phyloP scores from a whole-genome alignment of 805 yeast genomes.

The Candida parachauliodes region DNA sequence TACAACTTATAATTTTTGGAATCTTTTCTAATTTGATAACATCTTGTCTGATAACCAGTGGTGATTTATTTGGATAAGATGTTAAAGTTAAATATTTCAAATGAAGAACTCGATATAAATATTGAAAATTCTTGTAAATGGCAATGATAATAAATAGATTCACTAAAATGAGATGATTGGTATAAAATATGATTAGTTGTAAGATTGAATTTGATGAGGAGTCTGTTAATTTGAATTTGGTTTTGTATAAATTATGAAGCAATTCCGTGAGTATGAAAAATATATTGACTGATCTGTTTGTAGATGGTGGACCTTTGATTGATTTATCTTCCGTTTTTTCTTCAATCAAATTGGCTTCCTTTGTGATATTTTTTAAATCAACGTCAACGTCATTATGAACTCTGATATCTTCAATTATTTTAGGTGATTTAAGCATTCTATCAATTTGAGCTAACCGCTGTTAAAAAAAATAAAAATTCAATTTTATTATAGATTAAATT shows the following conservation, averaged over 20 bases:
- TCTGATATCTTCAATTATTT: conserved; percentile 9
- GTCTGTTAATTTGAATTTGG: not conserved
- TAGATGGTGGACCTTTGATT: conserved; percentile 6
- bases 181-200: conserved; percentile 9
- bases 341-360: conserved; percentile 5
- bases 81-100: conserved; percentile 59
- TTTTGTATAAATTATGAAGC: conserved; percentile 4
- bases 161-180: conserved; percentile 50
- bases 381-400: conserved; percentile 6
- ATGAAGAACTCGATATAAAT: conserved; percentile 46
- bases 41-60: conserved; percentile 83
- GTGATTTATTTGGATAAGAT: conserved; percentile 68
- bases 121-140: conserved; percentile 50
- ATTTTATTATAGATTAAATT: no score
- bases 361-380: conserved; percentile 7
- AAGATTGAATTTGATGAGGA: not conserved
- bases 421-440: conserved; percentile 4
- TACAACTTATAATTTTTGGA: conserved; percentile 73
- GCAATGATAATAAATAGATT: conserved; percentile 55
- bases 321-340: not conserved
- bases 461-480: not conserved
- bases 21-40: conserved; percentile 68
- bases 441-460: conserved; percentile 1
- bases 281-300: conserved; percentile 7
- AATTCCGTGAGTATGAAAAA: conserved; percentile 6